phyloP scores from a whole-genome alignment of 345 rosid species.

The Eucalyptus sp. region DNA sequence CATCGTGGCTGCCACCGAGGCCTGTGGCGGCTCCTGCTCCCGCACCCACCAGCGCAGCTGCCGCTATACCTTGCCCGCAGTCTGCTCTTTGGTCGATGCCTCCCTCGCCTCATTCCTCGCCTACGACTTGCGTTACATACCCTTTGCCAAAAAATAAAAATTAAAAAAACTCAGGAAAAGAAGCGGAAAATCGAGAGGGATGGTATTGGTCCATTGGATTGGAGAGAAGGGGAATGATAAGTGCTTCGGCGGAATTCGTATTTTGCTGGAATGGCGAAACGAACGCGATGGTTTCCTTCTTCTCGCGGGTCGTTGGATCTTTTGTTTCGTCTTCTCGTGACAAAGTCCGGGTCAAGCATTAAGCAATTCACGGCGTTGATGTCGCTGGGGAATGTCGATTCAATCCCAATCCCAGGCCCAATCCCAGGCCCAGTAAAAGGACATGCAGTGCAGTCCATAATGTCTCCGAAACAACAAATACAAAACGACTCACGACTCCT shows the following conservation, averaged over 20 bases:
- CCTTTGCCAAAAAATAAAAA: neutral
- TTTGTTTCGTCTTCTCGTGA: neutral
- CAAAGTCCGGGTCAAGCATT: neutral
- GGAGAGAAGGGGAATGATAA: neutral
- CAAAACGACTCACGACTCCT: neutral
- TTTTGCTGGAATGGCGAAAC: neutral
- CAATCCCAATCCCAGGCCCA: neutral
- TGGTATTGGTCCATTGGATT: neutral
- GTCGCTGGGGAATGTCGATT: neutral
- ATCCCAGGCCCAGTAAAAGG: neutral
- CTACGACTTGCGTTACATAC: neutral
- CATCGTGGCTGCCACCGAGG: slow-evolving; percentile 16
- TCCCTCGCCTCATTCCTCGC: slow-evolving; percentile 2
- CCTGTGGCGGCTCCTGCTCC: slow-evolving; percentile 25
- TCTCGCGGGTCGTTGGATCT: neutral
- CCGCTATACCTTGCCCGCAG: slow-evolving; percentile 12
- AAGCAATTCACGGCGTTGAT: neutral
- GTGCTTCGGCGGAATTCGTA: neutral
- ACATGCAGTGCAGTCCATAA: neutral
- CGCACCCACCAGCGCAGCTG: slow-evolving; percentile 7
- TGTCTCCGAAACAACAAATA: neutral
- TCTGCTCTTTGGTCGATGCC: slow-evolving; percentile 39
- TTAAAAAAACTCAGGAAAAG: neutral
- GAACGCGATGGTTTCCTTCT: neutral
- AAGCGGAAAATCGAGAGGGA: neutral